Base-by-base conservation (phyloP, 164 flowering plant species). In the Chimonanthus salicifolius region DNA sequence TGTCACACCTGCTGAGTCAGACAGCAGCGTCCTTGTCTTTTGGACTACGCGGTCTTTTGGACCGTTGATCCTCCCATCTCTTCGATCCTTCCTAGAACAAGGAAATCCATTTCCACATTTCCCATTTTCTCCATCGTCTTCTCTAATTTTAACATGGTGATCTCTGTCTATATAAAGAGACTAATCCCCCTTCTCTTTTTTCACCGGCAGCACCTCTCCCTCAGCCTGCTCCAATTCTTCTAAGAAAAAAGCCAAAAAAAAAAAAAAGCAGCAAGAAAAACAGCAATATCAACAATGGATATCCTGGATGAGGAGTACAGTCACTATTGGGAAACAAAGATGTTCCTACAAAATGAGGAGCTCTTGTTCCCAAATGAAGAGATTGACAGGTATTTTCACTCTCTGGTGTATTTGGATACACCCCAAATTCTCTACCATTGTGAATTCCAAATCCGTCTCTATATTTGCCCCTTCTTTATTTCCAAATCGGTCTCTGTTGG, bases 301-400 rank as follows among this genome's bases (percentile, higher is more conserved):
- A 33, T 1, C 33, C 33, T 73, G 0, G 79, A 74, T 0, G 82
- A 76, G 33, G 81, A 79, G 6, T 80, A 80, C 71, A 80, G 69
- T 2, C 49, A 45, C 0, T 80, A 74, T 18, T 80, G 79, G 82
- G 82, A 77, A 45, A 77, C 77, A 4, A 78, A 71, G 51, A 74
- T 76, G 77, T 76, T 80, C 47, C 47, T 74, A 16, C 79, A 80
- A 21, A 77, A 71, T 6, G 82, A 80, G 65, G 79, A 80, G 51
- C 63, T 80, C 4, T 76, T 80, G 43, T 51, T 74, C 46, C 82
- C 77, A 21, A 77, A 71, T 8, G 82, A 80, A 72, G 79, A 80
- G 51, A 60, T 80, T 6, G 79, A 77, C 46, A 71, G 82, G 82
- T 79, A 76, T 16, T 60, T 16, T 46, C 33, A 33, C 33, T 33